Base-by-base conservation (phyloP, 2,329 filamentous ascomycete species). In the Aureobasidium sp. region DNA sequence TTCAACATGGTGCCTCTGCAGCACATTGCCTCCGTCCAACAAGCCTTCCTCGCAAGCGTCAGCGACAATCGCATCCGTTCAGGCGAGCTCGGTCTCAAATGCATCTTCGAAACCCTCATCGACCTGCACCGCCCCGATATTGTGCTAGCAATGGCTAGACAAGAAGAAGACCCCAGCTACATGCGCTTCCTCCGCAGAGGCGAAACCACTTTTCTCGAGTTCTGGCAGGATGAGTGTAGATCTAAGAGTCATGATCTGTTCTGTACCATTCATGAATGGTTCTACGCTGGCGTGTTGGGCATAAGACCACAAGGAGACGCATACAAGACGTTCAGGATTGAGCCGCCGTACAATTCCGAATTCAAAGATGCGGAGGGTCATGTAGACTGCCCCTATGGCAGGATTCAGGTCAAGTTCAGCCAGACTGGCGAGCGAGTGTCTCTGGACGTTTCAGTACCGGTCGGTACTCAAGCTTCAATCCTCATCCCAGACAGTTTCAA, bases 241-340 rank as follows among this genome's bases (percentile, higher is more conserved):
- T 74, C 71, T 17, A 79, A 78, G 65, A 78, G 77, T 51, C 78
- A 80, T 64, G 78, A 80, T 65, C 58, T 80, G 77, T 70, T 80
- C 7, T 78, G 78, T 0, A 79, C 76, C 0, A 78, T 79, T 36
- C 78, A 79, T 47, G 77, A 79, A 65, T 80, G 77, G 78, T 78
- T 79, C 58, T 80, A 80, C 51, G 71, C 71, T 29, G 73, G 72
- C 0, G 74, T 76, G 2, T 62, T 79, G 20, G 77, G 76, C 0
- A 64, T 78, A 2, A 74, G 71, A 64, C 70, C 72, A 0, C 68
- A 72, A 32, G 71, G 68, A 0, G 71, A 77, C 32, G 76, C 74
- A 5, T 80, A 78, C 62, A 70, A 70, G 41, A 74, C 71, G 1
- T 79, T 75, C 68, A 73, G 65, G 34, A 64, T 80, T 8, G 70